Base-by-base conservation (phyloP, 345 rosid species). In the Lenwebbia sp. region DNA sequence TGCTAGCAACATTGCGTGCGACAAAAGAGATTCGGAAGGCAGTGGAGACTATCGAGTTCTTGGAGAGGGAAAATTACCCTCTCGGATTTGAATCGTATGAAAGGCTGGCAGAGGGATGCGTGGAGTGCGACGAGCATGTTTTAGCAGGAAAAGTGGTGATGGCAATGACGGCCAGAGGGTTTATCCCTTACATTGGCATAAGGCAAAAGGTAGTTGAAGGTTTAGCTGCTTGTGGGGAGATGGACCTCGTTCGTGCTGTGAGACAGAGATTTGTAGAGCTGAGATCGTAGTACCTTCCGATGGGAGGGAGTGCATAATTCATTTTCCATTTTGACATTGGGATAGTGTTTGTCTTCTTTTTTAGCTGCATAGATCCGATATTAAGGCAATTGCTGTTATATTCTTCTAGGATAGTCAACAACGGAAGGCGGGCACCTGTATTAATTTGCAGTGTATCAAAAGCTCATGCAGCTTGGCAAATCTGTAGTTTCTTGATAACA, bases 141-240 rank as follows among this genome's bases (percentile, higher is more conserved):
- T 83, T 26, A 44, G 40, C 50, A 47, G 78, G 52, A 49, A 37
- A 40, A 84, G 3, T 40, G 40, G 75, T 50, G 52, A 84, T 55
- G 51, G 25, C 11, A 28, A 55, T 54, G 70, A 54, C 65, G 4
- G 60, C 25, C 85, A 84, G 76, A 84, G 51, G 52, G 22, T 84
- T 47, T 26, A 84, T 55, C 37, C 75, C 75, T 55, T 53, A 91
- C 89, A 91, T 95, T 30, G 90, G 86, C 87, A 90, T 90, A 49
- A 92, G 98, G 92, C 96, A 90, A 78, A 96, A 94, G 90, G 92
- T 96, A 83, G 90, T 95, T 14, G 93, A 94, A 85, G 92, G 94
- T 78, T 88, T 95, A 65, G 90, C 90, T 85, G 83, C 84, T 85
- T 88, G 89, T 19, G 92, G 92, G 83, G 94, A 95, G 88, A 92